Evolutionary conservation across 495 filamentous ascomycete species (phyloP), one percentile per base, ranked within the genome.

Genomic region (Lophium mytilinum): DNA sequence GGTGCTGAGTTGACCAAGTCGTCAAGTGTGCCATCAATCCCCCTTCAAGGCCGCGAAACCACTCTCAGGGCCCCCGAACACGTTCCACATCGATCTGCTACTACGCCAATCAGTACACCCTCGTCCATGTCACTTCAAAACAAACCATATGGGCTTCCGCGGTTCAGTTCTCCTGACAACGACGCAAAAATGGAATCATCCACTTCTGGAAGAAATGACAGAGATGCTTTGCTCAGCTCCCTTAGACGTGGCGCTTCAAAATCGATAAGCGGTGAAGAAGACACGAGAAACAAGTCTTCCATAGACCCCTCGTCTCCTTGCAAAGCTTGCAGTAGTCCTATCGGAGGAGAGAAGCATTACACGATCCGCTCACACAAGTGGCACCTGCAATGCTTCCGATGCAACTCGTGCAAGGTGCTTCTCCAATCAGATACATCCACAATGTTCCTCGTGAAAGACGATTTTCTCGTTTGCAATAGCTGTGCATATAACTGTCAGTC

Each of bases 401-500:
- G 54, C 35, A 49, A 37, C 33, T 39, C 30, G 11, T 56, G 54
- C 45, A 24, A 39, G 9, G 37, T 56, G 15, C 33, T 24, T 17
- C 35, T 56, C 34, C 45, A 36, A 14, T 56, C 54, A 24, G 43
- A 35, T 19, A 9, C 24, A n/a, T 24, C 45, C 12, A 30, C 54
- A 12, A n/a, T 34, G 3, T 56, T 56, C 36, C 35, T 40, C 4
- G 24, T 56, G 5, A 30, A 39, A 4, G 54, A 24, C 11, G 35
- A 56, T 15, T 50, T 37, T 40, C 54, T 56, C 5, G 54, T 56
- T 8, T 56, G 54, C 18, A 56, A 50, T 30, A 56, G 54, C 43
- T 56, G 54, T 18, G 41, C 15, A 8, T 56, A 36, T 15, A 56
- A 19, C 21, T 56, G 54, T 37, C 54, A 56, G 35, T 17, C 24